Evolutionary conservation across 2,329 filamentous ascomycete species (phyloP).

Genomic region (Seiridium unicorne): DNA sequence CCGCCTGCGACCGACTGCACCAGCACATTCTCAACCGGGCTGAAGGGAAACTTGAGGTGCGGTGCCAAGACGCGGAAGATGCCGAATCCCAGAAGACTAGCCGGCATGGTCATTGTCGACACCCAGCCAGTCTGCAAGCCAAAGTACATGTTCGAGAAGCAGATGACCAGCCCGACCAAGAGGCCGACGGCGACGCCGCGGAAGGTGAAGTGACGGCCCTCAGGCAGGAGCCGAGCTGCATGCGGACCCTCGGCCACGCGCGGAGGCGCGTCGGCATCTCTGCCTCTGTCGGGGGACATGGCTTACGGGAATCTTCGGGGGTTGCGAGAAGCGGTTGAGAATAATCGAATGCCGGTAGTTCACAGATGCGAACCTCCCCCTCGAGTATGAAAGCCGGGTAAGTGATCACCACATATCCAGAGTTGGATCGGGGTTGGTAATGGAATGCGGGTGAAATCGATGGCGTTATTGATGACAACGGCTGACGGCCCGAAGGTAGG

Average conservation of each 20-base stretch:
- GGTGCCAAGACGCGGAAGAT: slow-evolving; percentile 80
- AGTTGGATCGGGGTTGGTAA: background rate
- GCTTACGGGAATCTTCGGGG: background rate
- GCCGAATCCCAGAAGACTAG: slow-evolving; percentile 89
- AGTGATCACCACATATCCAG: background rate
- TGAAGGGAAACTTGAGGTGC: slow-evolving; percentile 77
- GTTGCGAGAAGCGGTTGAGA: background rate
- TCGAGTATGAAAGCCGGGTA: background rate
- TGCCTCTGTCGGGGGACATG: slow-evolving; percentile 27
- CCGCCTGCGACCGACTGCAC: slow-evolving; percentile 94
- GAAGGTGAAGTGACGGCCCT: slow-evolving; percentile 74
- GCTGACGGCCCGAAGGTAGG: slow-evolving; percentile 7
- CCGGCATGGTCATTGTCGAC: slow-evolving; percentile 94
- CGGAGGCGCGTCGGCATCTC: slow-evolving; percentile 7
- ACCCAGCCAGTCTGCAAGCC: slow-evolving; percentile 80
- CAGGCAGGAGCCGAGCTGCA: slow-evolving; percentile 25
- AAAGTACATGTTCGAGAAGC: slow-evolving; percentile 98
- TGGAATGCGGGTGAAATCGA: background rate
- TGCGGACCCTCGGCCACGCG: slow-evolving; percentile 10
- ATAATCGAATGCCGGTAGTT: background rate
- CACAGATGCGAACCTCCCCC: background rate
- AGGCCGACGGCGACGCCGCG: slow-evolving; percentile 79
- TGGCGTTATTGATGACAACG: slow-evolving; percentile 9
- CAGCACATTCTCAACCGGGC: slow-evolving; percentile 92
- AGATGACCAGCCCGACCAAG: slow-evolving; percentile 84